phyloP scores from a whole-genome alignment of 2,329 filamentous ascomycete genomes.

The Keithomyces neogunnii region DNA sequence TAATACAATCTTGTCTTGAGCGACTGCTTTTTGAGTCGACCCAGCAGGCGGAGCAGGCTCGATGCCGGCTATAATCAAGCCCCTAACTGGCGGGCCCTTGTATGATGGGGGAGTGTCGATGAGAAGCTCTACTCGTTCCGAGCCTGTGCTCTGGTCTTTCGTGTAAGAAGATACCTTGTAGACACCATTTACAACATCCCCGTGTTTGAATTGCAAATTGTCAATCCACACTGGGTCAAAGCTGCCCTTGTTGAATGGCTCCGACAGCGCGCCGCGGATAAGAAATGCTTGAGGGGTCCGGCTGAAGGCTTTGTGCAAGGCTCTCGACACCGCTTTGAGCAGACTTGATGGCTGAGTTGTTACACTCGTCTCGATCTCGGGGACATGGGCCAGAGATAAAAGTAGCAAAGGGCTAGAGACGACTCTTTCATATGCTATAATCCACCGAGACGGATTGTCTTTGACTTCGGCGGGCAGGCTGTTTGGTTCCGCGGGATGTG shows the following conservation, averaged over 20 bases:
- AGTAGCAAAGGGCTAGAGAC: constrained; percentile 14
- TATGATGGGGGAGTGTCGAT: constrained; percentile 17
- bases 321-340: constrained; percentile 18
- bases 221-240: constrained; percentile 18
- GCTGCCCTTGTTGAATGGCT: constrained; percentile 11
- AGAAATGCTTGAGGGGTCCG: constrained; percentile 23
- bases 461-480: constrained; percentile 14
- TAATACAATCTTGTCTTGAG: constrained; percentile 15
- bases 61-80: constrained; percentile 17
- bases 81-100: constrained; percentile 14
- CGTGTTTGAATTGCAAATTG: constrained; percentile 13
- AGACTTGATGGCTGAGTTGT: constrained; percentile 10
- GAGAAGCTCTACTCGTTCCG: constrained; percentile 20
- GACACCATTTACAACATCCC: constrained; percentile 23
- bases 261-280: constrained; percentile 16
- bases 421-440: constrained; percentile 20
- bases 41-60: not conserved
- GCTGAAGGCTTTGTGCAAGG: constrained; percentile 21
- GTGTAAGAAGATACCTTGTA: constrained; percentile 20
- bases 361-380: not conserved
- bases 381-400: constrained; percentile 3
- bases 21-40: not conserved
- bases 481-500: constrained; percentile 1
- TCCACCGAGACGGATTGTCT: constrained; percentile 14
- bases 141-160: not conserved